Percentiles rank a stretch among this genome's conserved stretches.
Conservation (phyloP, 345 rosid species). For the Psidium friedrichsthalianum region DNA sequence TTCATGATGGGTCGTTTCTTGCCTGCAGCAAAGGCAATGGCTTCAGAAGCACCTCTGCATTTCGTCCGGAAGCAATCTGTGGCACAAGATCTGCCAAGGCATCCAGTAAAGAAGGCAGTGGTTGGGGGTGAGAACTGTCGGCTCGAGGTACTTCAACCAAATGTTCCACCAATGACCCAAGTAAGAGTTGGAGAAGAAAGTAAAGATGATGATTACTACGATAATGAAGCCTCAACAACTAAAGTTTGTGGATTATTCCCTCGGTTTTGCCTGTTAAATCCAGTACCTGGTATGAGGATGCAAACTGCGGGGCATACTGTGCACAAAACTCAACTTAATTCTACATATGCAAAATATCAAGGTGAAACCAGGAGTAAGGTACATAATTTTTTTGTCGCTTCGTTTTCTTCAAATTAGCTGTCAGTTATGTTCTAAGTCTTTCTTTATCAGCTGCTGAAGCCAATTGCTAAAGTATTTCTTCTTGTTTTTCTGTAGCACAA, state of each 20-base stretch:
- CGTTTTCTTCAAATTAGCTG: neutral
- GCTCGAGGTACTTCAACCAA: conserved; percentile 10
- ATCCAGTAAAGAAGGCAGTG: conserved; percentile 4
- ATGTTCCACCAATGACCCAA: conserved; percentile 10
- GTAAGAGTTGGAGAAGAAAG: conserved; percentile 17
- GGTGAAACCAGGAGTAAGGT: conserved; percentile 35
- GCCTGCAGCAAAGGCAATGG: conserved; percentile 92
- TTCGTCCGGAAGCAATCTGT: conserved; percentile 33
- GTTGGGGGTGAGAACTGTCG: conserved; percentile 14
- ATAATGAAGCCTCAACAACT: conserved; percentile 21
- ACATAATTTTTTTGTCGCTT: neutral
- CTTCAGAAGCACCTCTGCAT: conserved; percentile 53
- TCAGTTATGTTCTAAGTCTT: neutral
- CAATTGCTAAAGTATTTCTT: neutral
- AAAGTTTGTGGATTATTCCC: conserved; percentile 69
- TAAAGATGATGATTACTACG: conserved; percentile 33
- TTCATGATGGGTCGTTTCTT: conserved; percentile 87
- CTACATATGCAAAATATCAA: conserved; percentile 18
- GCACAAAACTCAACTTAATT: conserved; percentile 24
- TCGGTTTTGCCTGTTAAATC: conserved; percentile 50
- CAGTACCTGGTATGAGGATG: conserved; percentile 41
- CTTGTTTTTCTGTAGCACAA: conserved; percentile 9
- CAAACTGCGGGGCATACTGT: conserved; percentile 29
- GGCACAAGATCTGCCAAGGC: conserved; percentile 22
- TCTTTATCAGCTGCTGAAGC: neutral